Conservation (phyloP, 441 rosid species). For the Populus hybrid region DNA sequence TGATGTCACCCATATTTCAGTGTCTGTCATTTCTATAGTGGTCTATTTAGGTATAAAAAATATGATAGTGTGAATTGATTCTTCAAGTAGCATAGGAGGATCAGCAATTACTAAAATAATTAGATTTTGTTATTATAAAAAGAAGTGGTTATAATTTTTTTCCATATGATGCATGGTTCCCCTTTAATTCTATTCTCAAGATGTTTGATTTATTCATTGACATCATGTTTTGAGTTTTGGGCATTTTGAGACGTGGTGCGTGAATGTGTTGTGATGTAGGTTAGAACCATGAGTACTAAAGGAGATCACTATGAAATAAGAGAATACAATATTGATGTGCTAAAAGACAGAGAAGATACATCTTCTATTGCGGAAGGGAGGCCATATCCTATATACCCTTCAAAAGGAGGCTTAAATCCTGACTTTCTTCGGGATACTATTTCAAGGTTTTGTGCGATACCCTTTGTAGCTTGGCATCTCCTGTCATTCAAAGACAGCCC, state of each 20-base stretch:
- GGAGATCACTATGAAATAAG: conserved; percentile 82
- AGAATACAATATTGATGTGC: conserved; percentile 77
- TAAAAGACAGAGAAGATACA: conserved; percentile 68
- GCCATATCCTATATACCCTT: conserved; percentile 94
- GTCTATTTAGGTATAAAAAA: neutral
- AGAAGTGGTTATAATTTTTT: neutral
- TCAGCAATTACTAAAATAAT: neutral
- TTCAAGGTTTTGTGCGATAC: conserved; percentile 52
- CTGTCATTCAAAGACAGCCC: conserved; percentile 1
- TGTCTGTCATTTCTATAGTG: neutral
- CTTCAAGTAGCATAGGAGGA: neutral
- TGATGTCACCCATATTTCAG: neutral
- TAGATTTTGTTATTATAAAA: neutral
- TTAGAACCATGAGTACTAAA: conserved; percentile 47
- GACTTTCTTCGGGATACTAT: conserved; percentile 61
- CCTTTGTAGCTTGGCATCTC: conserved; percentile 2
- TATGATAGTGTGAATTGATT: neutral
- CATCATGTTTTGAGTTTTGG: neutral
- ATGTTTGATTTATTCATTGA: neutral
- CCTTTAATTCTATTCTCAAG: neutral
- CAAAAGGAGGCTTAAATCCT: conserved; percentile 85
- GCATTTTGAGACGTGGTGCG: conserved; percentile 14
- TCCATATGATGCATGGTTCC: neutral
- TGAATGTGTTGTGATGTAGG: conserved; percentile 37
- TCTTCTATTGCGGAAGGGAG: conserved; percentile 52